These are phyloP conservation scores for Trichoderma atrobrunneum DNA, from an alignment of 2,329 filamentous ascomycete genomes.

Conservation along the genomic window DNA sequence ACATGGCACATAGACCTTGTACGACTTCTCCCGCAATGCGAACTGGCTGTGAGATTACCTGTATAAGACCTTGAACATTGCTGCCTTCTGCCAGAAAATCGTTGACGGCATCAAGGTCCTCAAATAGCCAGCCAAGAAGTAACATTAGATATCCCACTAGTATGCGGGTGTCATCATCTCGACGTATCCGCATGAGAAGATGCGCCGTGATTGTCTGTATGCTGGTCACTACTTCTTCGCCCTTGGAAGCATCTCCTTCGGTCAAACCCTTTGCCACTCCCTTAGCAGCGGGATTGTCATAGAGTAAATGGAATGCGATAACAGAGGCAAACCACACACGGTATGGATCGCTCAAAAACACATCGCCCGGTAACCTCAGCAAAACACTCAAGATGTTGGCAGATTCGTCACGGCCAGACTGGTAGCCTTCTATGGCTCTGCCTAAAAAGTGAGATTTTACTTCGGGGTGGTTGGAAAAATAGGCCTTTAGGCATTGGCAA, in stretches of 20 bases:
- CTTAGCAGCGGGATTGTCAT: conserved; percentile 78
- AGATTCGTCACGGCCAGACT: conserved; percentile 72
- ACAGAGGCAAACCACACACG: conserved; percentile 86
- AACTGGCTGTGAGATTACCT: conserved; percentile 62
- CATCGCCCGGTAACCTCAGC: conserved; percentile 61
- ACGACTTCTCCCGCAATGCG: conserved; percentile 63
- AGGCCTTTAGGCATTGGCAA: conserved; percentile 88
- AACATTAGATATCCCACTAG: conserved; percentile 86
- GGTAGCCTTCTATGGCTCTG: conserved; percentile 84
- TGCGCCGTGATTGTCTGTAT: conserved; percentile 87
- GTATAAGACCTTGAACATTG: conserved; percentile 82
- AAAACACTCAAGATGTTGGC: conserved; percentile 87
- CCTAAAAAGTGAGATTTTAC: conserved; percentile 83
- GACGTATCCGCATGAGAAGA: conserved; percentile 74
- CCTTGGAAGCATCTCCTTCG: conserved; percentile 83
- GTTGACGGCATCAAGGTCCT: conserved; percentile 86
- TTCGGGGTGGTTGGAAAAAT: conserved; percentile 76
- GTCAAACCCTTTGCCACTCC: conserved; percentile 74
- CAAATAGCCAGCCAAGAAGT: conserved; percentile 84
- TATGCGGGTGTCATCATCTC: conserved; percentile 73
- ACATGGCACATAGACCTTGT: conserved; percentile 77
- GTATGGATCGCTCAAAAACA: conserved; percentile 74
- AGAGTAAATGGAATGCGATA: conserved; percentile 80
- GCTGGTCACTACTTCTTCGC: conserved; percentile 92
- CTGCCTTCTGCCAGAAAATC: conserved; percentile 91